These are phyloP conservation scores for Mucuna pruriens DNA, from an alignment of 306 rosid genomes.

Conservation along the genomic window DNA sequence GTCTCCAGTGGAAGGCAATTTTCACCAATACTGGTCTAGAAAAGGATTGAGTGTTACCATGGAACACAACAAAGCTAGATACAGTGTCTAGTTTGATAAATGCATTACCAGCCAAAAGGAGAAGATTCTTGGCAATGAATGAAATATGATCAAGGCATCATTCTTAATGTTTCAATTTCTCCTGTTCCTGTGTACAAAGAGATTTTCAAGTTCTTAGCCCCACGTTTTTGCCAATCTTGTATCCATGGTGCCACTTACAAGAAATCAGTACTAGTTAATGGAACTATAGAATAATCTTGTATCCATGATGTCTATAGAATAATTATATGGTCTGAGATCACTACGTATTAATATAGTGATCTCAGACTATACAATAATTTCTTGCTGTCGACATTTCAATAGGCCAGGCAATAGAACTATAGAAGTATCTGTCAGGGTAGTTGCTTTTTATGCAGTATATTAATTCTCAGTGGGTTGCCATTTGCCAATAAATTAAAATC, in stretches of 20 bases:
- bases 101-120: slow-evolving; percentile 6
- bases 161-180: not conserved
- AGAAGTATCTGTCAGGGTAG: not conserved
- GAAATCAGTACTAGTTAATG: no score
- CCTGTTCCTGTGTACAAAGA: not conserved
- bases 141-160: slow-evolving; percentile 8
- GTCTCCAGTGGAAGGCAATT: slow-evolving; percentile 35
- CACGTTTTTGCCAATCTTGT: not conserved
- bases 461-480: not conserved
- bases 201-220: not conserved
- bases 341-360: no score
- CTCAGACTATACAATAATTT: not conserved
- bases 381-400: not conserved
- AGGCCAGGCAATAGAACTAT: not conserved
- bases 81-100: not conserved
- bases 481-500: not conserved
- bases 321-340: no score
- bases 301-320: no score
- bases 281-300: no score
- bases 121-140: slow-evolving; percentile 4
- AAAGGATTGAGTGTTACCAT: slow-evolving; percentile 20
- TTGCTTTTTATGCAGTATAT: not conserved
- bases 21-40: not conserved
- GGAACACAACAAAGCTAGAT: slow-evolving; percentile 27
- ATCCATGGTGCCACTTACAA: not conserved